A percentile compares a stretch with the other conserved stretches of the same genome.
Evolutionary conservation across 371 early-diverging fungal genomes (phyloP).

Genomic region (Parasitella parasitica): DNA sequence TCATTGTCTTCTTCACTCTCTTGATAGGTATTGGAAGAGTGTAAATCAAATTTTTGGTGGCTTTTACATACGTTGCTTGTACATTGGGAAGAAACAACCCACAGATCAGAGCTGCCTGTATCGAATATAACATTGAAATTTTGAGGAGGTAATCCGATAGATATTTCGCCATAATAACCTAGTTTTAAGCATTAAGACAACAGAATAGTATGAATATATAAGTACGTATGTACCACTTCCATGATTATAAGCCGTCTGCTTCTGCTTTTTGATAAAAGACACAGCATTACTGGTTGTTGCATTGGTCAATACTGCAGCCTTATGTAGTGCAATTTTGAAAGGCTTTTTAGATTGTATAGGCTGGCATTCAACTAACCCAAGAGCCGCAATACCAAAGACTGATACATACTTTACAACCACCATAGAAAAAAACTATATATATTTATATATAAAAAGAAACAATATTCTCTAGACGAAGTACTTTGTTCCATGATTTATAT

Average conservation of each 20-base stretch:
- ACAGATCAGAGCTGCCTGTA: constrained; percentile 74
- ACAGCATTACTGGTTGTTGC: background rate
- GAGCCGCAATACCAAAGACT: background rate
- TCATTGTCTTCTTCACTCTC: constrained; percentile 3
- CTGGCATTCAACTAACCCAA: constrained; percentile 5
- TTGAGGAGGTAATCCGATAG: constrained; percentile 71
- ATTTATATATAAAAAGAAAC: no score
- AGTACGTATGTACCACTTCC: constrained; percentile 35
- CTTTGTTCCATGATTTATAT: background rate
- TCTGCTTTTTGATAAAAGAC: constrained; percentile 33
- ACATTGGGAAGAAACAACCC: constrained; percentile 94
- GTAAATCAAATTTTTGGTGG: constrained; percentile 21
- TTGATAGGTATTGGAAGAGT: constrained; percentile 9
- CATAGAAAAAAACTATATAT: background rate
- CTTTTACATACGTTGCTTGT: constrained; percentile 56
- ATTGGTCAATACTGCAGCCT: background rate
- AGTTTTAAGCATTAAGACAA: background rate
- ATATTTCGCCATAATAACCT: constrained; percentile 64
- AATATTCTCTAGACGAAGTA: no score
- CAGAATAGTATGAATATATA: background rate
- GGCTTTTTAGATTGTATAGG: background rate
- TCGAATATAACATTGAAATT: constrained; percentile 70
- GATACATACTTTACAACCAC: background rate
- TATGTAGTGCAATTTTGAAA: constrained; percentile 10
- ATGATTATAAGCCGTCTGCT: constrained; percentile 38